Percentiles rank a stretch among this genome's conserved stretches.
phyloP scores from a whole-genome alignment of 176 grass and related monocot species.

The Phoenix dactylifera region DNA sequence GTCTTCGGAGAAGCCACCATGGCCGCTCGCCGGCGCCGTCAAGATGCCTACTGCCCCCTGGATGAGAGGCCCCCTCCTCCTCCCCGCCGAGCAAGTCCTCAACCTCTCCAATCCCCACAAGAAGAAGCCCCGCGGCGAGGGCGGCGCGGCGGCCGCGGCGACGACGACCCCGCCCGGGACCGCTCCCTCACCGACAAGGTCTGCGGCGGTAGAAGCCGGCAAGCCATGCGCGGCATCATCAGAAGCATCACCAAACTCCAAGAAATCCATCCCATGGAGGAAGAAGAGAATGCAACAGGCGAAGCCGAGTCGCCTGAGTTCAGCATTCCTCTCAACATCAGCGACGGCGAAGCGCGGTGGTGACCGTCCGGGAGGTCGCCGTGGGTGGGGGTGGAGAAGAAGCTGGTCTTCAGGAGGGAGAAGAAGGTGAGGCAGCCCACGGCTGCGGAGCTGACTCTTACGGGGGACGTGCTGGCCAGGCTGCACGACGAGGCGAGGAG shows the following conservation, averaged over 20 bases:
- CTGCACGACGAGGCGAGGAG: conserved; percentile 29
- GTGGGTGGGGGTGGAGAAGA: conserved; percentile 41
- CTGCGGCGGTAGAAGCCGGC: conserved; percentile 39
- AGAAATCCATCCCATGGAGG: conserved; percentile 9
- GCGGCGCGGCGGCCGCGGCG: neutral
- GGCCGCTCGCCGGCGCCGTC: neutral
- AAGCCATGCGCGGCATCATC: conserved; percentile 47
- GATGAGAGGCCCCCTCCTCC: conserved; percentile 1
- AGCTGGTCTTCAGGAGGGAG: conserved; percentile 43
- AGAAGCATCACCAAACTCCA: conserved; percentile 46
- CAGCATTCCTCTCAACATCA: conserved; percentile 20
- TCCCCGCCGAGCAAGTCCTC: conserved; percentile 1
- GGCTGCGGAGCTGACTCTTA: conserved; percentile 31
- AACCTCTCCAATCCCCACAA: conserved; percentile 6
- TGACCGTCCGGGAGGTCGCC: conserved; percentile 12
- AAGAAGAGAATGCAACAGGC: neutral
- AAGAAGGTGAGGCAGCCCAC: conserved; percentile 38
- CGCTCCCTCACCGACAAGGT: conserved; percentile 37
- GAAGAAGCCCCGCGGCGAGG: neutral
- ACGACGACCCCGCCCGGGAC: neutral
- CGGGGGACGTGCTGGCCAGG: conserved; percentile 23
- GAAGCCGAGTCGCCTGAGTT: conserved; percentile 2
- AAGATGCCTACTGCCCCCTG: conserved; percentile 16
- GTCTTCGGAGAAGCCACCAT: neutral
- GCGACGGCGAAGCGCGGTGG: neutral